These are phyloP conservation scores for Skeletonema tropicum DNA, from an alignment of 108 stramenopile species.

Conservation along the genomic window DNA sequence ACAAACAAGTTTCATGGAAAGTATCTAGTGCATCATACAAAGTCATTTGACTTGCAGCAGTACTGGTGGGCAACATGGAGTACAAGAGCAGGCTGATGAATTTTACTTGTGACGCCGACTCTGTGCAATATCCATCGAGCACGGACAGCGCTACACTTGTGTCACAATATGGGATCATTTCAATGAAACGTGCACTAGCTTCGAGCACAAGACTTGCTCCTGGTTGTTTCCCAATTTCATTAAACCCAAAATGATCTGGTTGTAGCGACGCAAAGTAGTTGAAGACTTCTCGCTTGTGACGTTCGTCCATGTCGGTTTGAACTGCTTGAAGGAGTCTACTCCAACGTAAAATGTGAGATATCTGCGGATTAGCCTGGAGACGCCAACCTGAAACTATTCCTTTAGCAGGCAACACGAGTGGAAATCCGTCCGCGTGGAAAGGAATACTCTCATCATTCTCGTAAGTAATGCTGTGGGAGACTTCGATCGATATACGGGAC, in stretches of 20 bases:
- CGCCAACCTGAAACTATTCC: slow-evolving; percentile 33
- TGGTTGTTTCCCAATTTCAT: not conserved
- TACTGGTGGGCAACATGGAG: not conserved
- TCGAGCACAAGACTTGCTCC: slow-evolving; percentile 7
- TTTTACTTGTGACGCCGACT: slow-evolving; percentile 36
- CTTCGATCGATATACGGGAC: slow-evolving; percentile 14
- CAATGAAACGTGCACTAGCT: slow-evolving; percentile 32
- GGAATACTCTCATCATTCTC: slow-evolving; percentile 17
- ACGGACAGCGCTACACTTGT: slow-evolving; percentile 2
- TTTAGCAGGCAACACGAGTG: slow-evolving; percentile 9
- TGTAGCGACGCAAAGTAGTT: slow-evolving; percentile 15
- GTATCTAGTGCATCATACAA: slow-evolving; percentile 7
- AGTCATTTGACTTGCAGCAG: not conserved
- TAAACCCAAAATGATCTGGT: not conserved
- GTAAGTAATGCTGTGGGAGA: slow-evolving; percentile 40
- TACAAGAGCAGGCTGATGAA: slow-evolving; percentile 11
- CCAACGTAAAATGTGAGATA: slow-evolving; percentile 13
- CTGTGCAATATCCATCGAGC: slow-evolving; percentile 43
- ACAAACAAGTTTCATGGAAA: not conserved
- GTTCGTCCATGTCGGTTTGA: slow-evolving; percentile 12
- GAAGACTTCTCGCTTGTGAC: slow-evolving; percentile 5
- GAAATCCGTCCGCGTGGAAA: not conserved
- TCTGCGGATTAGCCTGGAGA: slow-evolving; percentile 27
- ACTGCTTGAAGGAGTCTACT: slow-evolving; percentile 42
- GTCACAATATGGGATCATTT: slow-evolving; percentile 9